Percentiles rank a stretch among this genome's conserved stretches.
Conservation (phyloP, 1,139 yeast genomes). For the Insectozyma bohioensis region DNA sequence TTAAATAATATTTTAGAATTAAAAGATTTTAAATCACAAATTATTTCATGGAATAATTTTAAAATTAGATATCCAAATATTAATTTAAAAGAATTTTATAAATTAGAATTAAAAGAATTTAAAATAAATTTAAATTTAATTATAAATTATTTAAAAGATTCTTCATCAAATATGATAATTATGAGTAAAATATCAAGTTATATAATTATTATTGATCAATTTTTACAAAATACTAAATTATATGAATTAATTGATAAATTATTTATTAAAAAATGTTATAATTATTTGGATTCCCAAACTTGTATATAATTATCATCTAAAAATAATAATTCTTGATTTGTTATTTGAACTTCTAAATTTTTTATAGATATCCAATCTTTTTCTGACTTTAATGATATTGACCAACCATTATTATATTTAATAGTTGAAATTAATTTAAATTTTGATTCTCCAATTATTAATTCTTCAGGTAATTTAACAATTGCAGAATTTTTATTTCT, state of each 20-base stretch:
- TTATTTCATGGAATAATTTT: constrained; percentile 29
- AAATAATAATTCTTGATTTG: constrained; percentile 60
- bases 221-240: constrained; percentile 20
- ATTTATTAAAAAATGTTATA: neutral
- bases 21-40: constrained; percentile 15
- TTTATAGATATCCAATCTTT: constrained; percentile 59
- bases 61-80: constrained; percentile 21
- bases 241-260: constrained; percentile 9
- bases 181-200: constrained; percentile 22
- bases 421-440: constrained; percentile 10
- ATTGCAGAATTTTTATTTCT: constrained; percentile 61
- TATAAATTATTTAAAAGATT: constrained; percentile 4
- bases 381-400: constrained; percentile 27
- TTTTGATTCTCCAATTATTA: constrained; percentile 3
- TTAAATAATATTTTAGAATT: constrained; percentile 16
- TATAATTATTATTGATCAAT: constrained; percentile 19
- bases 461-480: constrained; percentile 53
- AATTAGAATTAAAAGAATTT: constrained; percentile 17
- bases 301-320: constrained; percentile 65
- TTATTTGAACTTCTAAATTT: constrained; percentile 46
- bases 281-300: constrained; percentile 50
- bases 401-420: constrained; percentile 21
- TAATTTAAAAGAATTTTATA: constrained; percentile 15
- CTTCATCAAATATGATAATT: constrained; percentile 10
- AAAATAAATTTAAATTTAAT: constrained; percentile 16